A percentile compares a stretch with the other conserved stretches of the same genome.
These are phyloP conservation scores for Corinectria fuckeliana DNA, from an alignment of 2,329 filamentous ascomycete species.

Conservation along the genomic window DNA sequence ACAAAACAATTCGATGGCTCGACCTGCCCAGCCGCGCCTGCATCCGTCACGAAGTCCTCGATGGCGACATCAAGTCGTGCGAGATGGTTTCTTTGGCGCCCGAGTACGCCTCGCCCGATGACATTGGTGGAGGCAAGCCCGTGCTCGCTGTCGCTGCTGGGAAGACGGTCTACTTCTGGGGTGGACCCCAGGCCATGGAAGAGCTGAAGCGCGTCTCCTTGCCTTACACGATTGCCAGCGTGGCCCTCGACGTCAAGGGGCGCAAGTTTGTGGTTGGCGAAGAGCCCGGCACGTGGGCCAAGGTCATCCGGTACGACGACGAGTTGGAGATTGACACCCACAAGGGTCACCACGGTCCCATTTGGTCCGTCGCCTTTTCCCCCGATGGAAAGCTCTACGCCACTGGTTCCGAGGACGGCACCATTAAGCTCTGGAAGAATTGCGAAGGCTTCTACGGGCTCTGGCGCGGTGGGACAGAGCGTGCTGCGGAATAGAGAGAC, in stretches of 20 bases:
- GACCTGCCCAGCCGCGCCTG: slow-evolving; percentile 80
- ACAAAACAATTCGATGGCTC: slow-evolving; percentile 94
- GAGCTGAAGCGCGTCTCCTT: slow-evolving; percentile 81
- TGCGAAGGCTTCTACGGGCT: slow-evolving; percentile 70
- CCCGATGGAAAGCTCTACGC: slow-evolving; percentile 96
- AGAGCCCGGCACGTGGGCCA: slow-evolving; percentile 94
- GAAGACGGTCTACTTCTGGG: slow-evolving; percentile 92
- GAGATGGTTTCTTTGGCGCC: slow-evolving; percentile 78
- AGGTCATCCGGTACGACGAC: slow-evolving; percentile 87
- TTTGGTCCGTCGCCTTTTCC: slow-evolving; percentile 95
- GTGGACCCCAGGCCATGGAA: slow-evolving; percentile 72
- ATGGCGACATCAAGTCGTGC: slow-evolving; percentile 88
- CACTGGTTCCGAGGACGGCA: slow-evolving; percentile 95
- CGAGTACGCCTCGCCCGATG: slow-evolving; percentile 62
- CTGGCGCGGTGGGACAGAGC: slow-evolving; percentile 61
- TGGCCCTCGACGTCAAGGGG: slow-evolving; percentile 82
- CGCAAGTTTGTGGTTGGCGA: slow-evolving; percentile 89
- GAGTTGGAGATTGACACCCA: slow-evolving; percentile 87
- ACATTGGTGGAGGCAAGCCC: slow-evolving; percentile 70
- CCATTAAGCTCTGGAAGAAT: slow-evolving; percentile 89
- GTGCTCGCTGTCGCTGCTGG: slow-evolving; percentile 92
- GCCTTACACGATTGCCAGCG: slow-evolving; percentile 86
- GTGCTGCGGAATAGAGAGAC: slow-evolving; percentile 46
- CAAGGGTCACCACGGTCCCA: slow-evolving; percentile 96
- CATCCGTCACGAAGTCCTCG: slow-evolving; percentile 78